Evolutionary conservation across 495 filamentous ascomycete species (phyloP), one percentile per base, ranked within the genome.

Genomic region (Trichoderma virens): DNA sequence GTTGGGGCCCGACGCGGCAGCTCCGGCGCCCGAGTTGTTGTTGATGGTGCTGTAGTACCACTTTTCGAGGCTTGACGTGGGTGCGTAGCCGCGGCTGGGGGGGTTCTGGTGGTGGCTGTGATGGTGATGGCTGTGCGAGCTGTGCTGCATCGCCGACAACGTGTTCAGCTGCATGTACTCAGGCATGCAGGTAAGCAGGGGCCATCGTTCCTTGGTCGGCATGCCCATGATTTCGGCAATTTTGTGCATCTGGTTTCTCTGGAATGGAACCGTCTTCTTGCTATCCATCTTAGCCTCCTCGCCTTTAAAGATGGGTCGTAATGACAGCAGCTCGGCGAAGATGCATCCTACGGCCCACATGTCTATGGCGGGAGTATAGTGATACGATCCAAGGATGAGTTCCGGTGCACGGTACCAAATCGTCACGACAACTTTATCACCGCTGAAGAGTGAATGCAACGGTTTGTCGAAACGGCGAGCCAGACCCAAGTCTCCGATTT

Each of bases 321-420:
- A 79, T 11, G 90, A 90, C 0, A 98, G 79, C 2, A 98, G 80
- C 73, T 98, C 94, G 16, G 93, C 95, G 72, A 98, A 98, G 68
- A 98, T 98, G 76, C 94, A 98, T 1, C 94, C 94, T 2, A 98
- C 88, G 16, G 94, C 95, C 94, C 94, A 98, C 72, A 97, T 84
- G 72, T 98, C 94, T 64, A 98, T 89, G 20, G 94, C 95, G 0
- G 94, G 92, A 0, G 94, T 98, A 72, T 98, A 98, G 72, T 98
- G 94, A 27, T 89, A 82, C 62, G 86, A 90, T 13, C 94, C 94
- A 23, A 98, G 85, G 0, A 98, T 85, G 9, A 98, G 80, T 74
- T 98, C 94, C 0, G 94, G 94, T 0, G 94, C 95, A 27, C 94
- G 92, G 68, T 99, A 99, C 94, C 94, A 99, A 65, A 99, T 99